phyloP scores from a whole-genome alignment of 805 yeast species.

The Phaffomyces opuntiae region DNA sequence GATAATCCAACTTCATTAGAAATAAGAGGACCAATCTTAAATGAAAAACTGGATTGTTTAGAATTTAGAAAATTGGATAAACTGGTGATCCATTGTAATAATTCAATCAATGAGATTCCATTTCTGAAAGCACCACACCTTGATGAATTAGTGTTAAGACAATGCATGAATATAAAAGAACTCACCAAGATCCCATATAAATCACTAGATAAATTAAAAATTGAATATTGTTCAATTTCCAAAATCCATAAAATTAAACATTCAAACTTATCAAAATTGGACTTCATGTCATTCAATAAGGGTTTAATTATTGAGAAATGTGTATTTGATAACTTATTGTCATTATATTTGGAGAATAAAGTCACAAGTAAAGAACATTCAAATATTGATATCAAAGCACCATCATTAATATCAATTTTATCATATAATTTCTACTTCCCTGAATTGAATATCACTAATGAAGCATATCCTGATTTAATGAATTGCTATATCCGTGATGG shows the following conservation, averaged over 20 bases:
- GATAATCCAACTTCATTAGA: constrained; percentile 6
- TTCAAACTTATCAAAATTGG: background rate
- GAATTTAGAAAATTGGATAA: constrained; percentile 1
- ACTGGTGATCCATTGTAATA: background rate
- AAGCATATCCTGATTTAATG: background rate
- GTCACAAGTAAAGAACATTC: background rate
- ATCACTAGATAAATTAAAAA: background rate
- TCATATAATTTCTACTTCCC: background rate
- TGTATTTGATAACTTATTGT: background rate
- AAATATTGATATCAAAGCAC: background rate
- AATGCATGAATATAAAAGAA: background rate
- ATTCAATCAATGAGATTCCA: background rate
- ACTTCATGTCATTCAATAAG: background rate
- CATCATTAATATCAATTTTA: background rate
- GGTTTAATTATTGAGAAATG: background rate
- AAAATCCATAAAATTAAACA: background rate
- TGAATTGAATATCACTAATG: background rate
- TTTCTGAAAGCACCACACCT: background rate
- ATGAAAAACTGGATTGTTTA: constrained; percentile 2
- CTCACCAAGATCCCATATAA: background rate
- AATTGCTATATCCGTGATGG: too few relatives aligned
- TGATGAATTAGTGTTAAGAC: background rate
- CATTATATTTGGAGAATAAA: background rate
- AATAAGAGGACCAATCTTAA: constrained; percentile 13
- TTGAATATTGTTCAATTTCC: background rate